Conservation (phyloP, 306 rosid species). For the Herpetospermum pedunculosum region DNA sequence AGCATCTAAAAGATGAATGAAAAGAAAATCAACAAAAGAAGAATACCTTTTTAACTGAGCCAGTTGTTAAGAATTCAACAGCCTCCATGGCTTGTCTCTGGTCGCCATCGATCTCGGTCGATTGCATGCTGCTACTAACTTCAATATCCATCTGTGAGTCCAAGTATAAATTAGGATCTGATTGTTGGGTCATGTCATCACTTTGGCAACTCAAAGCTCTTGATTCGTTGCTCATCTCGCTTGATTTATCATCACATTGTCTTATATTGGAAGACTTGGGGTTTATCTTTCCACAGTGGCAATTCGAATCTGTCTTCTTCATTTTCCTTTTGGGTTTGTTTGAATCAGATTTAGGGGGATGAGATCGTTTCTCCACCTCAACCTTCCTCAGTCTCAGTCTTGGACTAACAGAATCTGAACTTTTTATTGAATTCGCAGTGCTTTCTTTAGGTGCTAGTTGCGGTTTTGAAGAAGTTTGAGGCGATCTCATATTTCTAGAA, state of each 20-base stretch:
- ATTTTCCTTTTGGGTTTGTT: conserved; percentile 47
- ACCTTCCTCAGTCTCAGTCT: conserved; percentile 65
- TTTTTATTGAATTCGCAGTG: conserved; percentile 30
- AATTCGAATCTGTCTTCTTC: conserved; percentile 29
- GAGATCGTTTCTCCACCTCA: conserved; percentile 60
- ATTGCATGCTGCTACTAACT: conserved; percentile 31
- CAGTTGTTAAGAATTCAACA: conserved; percentile 29
- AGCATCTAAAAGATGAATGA: conserved; percentile 2
- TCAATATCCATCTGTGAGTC: conserved; percentile 40
- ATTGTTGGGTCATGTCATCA: conserved; percentile 40
- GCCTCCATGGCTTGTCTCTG: conserved; percentile 39
- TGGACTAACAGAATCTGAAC: conserved; percentile 65
- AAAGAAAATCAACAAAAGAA: conserved; percentile 8
- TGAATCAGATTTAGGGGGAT: conserved; percentile 46
- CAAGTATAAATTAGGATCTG: conserved; percentile 19
- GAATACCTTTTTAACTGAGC: conserved; percentile 35
- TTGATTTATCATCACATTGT: conserved; percentile 46
- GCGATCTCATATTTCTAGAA: conserved; percentile 24
- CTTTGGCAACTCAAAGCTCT: conserved; percentile 45
- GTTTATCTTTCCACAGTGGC: conserved; percentile 49
- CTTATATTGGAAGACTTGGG: conserved; percentile 28
- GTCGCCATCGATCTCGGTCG: conserved; percentile 22
- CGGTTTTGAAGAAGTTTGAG: conserved; percentile 36
- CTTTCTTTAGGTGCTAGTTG: conserved; percentile 35
- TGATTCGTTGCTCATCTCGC: conserved; percentile 58